Percentiles rank a stretch among this genome's conserved stretches.
phyloP scores from a whole-genome alignment of 257 asterid species.

The Gentiana dahurica region DNA sequence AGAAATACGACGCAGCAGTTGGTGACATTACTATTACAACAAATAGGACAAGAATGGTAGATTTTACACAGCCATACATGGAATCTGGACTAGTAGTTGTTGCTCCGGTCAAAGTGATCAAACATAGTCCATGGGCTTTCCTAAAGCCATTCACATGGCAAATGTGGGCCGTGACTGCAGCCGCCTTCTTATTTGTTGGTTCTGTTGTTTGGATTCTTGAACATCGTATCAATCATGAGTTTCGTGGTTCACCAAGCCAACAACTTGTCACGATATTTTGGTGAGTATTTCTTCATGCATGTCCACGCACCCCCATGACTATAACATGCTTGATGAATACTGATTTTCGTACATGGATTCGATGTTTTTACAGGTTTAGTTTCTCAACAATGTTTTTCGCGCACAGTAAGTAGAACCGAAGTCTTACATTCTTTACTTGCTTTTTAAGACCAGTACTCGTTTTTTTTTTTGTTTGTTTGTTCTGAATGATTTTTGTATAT shows the following conservation, averaged over 20 bases:
- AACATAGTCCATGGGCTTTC: constrained; percentile 84
- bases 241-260: constrained; percentile 86
- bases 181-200: constrained; percentile 75
- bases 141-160: constrained; percentile 87
- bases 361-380: constrained; percentile 66
- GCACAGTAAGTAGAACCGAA: constrained; percentile 55
- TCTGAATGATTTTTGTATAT: too few relatives aligned
- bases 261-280: constrained; percentile 71
- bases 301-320: too few relatives aligned
- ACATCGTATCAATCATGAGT: constrained; percentile 72
- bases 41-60: constrained; percentile 78
- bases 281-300: constrained; percentile 27
- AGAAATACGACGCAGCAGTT: constrained; percentile 92
- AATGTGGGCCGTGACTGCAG: constrained; percentile 88
- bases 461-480: too few relatives aligned
- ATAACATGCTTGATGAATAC: background rate
- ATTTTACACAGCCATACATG: constrained; percentile 87
- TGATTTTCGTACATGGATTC: background rate
- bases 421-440: background rate
- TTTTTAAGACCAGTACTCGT: background rate
- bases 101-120: constrained; percentile 44
- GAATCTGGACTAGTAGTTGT: constrained; percentile 94
- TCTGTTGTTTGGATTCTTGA: constrained; percentile 94
- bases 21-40: constrained; percentile 89
- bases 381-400: constrained; percentile 96